phyloP scores from a whole-genome alignment of 495 filamentous ascomycete genomes.

The Evansstolkia leycettana region DNA sequence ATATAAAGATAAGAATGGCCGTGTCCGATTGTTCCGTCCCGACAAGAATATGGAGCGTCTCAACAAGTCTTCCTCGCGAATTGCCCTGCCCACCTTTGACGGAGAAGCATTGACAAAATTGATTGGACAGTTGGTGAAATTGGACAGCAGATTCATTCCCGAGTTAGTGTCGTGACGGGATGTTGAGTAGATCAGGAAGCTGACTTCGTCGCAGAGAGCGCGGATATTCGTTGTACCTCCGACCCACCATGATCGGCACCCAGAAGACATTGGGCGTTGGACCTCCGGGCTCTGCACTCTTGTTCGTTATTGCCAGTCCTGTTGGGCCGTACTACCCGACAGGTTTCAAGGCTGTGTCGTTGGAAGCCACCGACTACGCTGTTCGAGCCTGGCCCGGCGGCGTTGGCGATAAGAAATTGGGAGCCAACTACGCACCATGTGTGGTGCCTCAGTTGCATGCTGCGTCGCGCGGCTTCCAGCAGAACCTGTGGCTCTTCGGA shows the following conservation, averaged over 20 bases:
- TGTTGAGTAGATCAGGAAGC: background rate
- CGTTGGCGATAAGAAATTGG: constrained; percentile 93
- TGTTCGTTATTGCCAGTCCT: constrained; percentile 91
- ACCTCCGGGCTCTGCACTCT: constrained; percentile 76
- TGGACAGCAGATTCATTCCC: constrained; percentile 86
- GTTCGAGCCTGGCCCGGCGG: constrained; percentile 97
- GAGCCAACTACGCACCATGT: constrained; percentile 95
- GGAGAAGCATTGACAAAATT: constrained; percentile 59
- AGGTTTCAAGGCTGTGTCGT: constrained; percentile 88
- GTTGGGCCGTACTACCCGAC: constrained; percentile 97
- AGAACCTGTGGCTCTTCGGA: constrained; percentile 95
- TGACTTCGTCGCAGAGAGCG: constrained; percentile 32
- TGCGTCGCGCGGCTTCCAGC: constrained; percentile 81
- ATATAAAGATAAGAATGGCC: constrained; percentile 66
- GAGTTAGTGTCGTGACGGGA: constrained; percentile 24
- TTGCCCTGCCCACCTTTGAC: constrained; percentile 80
- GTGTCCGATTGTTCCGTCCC: constrained; percentile 82
- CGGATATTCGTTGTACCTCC: constrained; percentile 88
- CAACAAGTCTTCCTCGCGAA: constrained; percentile 78
- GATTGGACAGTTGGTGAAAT: constrained; percentile 61
- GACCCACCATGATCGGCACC: constrained; percentile 94
- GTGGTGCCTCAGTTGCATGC: constrained; percentile 88
- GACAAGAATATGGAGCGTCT: constrained; percentile 91
- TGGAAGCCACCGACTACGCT: constrained; percentile 88
- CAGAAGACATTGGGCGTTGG: constrained; percentile 87